These are phyloP conservation scores for Neodidymelliopsis sp. DNA, from an alignment of 2,329 filamentous ascomycete species.

Conservation along the genomic window DNA sequence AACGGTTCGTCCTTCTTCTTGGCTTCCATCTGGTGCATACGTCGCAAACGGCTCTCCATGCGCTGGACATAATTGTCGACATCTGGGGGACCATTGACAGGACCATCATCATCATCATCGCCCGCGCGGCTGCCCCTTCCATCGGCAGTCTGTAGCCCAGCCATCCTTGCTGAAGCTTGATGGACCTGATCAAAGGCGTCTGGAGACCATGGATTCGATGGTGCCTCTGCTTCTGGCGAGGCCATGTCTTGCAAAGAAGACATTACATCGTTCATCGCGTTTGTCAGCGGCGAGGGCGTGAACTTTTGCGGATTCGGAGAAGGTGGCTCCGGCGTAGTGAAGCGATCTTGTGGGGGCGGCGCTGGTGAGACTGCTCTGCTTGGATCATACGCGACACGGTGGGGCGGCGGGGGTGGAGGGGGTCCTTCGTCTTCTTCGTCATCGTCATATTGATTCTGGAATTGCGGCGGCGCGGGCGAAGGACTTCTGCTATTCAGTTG, in stretches of 20 bases:
- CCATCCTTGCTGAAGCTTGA: constrained; percentile 50
- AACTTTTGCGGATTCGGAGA: constrained; percentile 57
- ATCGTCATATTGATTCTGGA: constrained; percentile 29
- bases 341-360: constrained; percentile 49
- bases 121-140: constrained; percentile 64
- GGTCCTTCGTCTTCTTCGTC: constrained; percentile 67
- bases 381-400: constrained; percentile 64
- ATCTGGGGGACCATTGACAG: constrained; percentile 69
- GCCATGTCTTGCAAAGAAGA: constrained; percentile 90
- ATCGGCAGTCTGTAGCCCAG: constrained; percentile 72
- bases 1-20: constrained; percentile 59
- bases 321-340: constrained; percentile 69
- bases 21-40: constrained; percentile 65
- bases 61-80: constrained; percentile 87
- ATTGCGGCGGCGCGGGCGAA: constrained; percentile 40
- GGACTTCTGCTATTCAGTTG: constrained; percentile 32
- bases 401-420: constrained; percentile 84
- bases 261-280: constrained; percentile 98
- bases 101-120: constrained; percentile 61
- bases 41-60: constrained; percentile 84
- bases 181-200: constrained; percentile 76
- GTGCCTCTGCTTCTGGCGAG: constrained; percentile 62
- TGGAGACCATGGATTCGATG: constrained; percentile 84
- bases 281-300: constrained; percentile 89
- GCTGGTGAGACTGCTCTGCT: constrained; percentile 48